Base-by-base conservation (phyloP, 2,329 filamentous ascomycete species). In the Leptographium wingfieldii region DNA sequence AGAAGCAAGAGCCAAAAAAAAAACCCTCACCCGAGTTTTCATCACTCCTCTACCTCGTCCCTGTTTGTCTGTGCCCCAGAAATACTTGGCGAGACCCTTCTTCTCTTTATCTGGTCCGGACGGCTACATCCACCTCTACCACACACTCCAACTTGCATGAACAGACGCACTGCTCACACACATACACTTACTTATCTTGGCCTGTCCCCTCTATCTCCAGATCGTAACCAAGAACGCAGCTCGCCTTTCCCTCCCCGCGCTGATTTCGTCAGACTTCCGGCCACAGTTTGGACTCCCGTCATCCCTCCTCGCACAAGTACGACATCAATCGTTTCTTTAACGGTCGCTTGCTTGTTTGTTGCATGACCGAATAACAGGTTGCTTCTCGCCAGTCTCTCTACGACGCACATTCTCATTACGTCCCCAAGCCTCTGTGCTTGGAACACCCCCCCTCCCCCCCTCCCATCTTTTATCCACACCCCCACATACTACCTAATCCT, bases 101-200 rank as follows among this genome's bases (percentile, higher is more conserved):
- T 33, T 38, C n/a, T 27, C 9, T 14, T 57, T 51, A 11, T 53
- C 40, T 19, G 31, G 31, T 54, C 43, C 46, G 46, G 56, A 38
- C 43, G 31, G 48, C 55, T 46, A 27, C 56, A 58, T 53, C 56
- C 56, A 58, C 56, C 48, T 58, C 56, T 31, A 57, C 27, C 31
- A 57, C 31, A 52, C 31, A 14, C 56, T 9, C 43, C 10, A 14
- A 16, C 33, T 40, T 33, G 56, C 48, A 35, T n/a, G 25, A 35
- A 27, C 35, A n/a, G 22, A 53, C 46, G 40, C 55, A 40, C 25
- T 31, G 38, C 38, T 31, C 25, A 27, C 40, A 48, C 38, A 19
- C 38, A 48, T 46, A 19, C 38, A 12, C 33, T 56, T 22, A 33
- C 55, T 27, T 22, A 40, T 48, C 19, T 38, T 27, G 22, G 46